Evolutionary conservation across 768 basidiomycete genomes (phyloP), one percentile per base, ranked within the genome.

Genomic region (Hypholoma fasciculare): DNA sequence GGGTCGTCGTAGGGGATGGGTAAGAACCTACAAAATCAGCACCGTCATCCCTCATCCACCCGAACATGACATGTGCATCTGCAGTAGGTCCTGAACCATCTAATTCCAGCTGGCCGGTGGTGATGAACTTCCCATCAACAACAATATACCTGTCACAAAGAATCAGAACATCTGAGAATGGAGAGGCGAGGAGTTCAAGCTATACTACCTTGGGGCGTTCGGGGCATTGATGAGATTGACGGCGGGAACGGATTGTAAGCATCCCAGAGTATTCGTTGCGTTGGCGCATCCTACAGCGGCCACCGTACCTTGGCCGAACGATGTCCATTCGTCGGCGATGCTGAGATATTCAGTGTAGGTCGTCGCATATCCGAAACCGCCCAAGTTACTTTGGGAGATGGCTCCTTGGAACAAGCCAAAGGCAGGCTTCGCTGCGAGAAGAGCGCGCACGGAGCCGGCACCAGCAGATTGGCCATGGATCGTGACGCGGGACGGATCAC

Each of bases 391-490:
- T 60, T 76, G 71, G 1, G 74, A 69, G 48, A 78, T 76, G 1
- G 79, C 76, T 11, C 72, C 77, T 11, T 71, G 61, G 64, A 78
- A 79, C 19, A 74, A 67, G 1, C 76, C 76, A 48, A 72, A 72
- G 1, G 75, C 74, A 5, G 68, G 68, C 5, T 70, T 64, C 1
- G 74, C 69, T 7, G 68, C 73, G 34, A 78, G 70, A 0, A 76
- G 63, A 1, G 73, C 71, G n/a, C 76, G 72, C 0, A 81, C 78
- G 5, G 78, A 74, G 39, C 72, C 76, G 12, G 77, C 82, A 34
- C 83, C 84, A 12, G 83, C 83, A 7, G 79, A 81, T 65, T 86
- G 78, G 1, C 84, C 84, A 58, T 77, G 76, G 20, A 86, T 79
- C 2, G 81, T 83, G 47, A 87, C 77, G 1, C 74, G 74, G 7